A percentile compares a stretch with the other conserved stretches of the same genome.
Conservation (phyloP, 2,329 filamentous ascomycete genomes). For the Beauveria sp. region DNA sequence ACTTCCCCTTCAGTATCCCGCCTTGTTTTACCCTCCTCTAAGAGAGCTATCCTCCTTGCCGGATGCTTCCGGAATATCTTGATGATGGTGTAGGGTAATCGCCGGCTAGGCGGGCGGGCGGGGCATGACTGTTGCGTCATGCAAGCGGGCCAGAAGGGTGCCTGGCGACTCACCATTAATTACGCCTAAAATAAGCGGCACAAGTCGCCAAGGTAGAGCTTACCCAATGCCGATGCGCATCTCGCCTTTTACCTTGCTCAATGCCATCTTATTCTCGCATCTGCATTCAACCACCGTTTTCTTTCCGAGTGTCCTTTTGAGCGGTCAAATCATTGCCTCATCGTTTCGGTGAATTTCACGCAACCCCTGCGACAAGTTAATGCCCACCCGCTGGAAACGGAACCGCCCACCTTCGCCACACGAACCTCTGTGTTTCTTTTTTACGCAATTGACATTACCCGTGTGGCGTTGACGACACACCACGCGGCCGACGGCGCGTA, state of each 20-base stretch:
- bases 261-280: background rate
- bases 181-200: background rate
- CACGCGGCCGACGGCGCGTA: background rate
- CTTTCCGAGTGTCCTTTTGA: background rate
- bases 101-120: background rate
- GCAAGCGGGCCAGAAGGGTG: conserved; percentile 7
- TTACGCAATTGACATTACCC: background rate
- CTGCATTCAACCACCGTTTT: background rate
- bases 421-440: background rate
- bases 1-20: too few species aligned
- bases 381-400: background rate
- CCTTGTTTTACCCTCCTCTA: too few species aligned
- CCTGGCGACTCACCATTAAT: background rate
- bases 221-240: background rate
- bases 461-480: background rate
- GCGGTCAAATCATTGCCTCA: background rate
- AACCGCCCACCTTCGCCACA: background rate
- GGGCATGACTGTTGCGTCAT: conserved; percentile 8
- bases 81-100: background rate
- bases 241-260: background rate
- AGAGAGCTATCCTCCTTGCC: too few species aligned
- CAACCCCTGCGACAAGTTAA: background rate
- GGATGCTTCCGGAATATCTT: background rate
- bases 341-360: background rate
- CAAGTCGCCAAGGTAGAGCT: background rate